Conservation (phyloP, 1,139 yeast species). For the Geotrichum phurueaensis region DNA sequence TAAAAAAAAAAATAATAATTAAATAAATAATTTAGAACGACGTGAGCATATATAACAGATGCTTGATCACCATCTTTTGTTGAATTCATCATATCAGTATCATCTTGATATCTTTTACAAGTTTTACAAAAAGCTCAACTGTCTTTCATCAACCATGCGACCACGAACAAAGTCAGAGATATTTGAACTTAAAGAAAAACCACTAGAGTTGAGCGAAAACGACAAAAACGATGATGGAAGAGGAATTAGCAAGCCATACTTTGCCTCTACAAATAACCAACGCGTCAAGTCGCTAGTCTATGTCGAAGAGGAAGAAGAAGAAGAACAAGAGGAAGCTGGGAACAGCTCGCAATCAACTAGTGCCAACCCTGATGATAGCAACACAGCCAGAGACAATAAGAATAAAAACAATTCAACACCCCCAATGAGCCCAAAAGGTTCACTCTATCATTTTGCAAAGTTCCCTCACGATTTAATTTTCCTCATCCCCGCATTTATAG, state of each 20-base stretch:
- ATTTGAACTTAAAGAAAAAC: not conserved
- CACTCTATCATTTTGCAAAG: constrained; percentile 11
- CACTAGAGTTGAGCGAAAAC: not conserved
- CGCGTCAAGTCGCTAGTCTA: not conserved
- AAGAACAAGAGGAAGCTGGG: not conserved
- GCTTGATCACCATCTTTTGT: not conserved
- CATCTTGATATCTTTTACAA: not conserved
- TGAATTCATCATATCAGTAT: not conserved
- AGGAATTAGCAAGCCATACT: not conserved
- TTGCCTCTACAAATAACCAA: not conserved
- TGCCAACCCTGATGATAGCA: not conserved
- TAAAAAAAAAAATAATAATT: not conserved
- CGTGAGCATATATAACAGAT: not conserved
- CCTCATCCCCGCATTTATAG: constrained; percentile 25
- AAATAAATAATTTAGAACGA: no score
- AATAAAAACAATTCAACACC: not conserved
- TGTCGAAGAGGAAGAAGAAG: not conserved
- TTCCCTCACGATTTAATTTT: constrained; percentile 27
- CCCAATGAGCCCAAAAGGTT: not conserved
- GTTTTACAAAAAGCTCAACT: not conserved
- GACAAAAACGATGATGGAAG: not conserved
- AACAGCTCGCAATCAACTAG: not conserved
- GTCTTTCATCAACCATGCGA: not conserved
- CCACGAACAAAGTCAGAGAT: not conserved
- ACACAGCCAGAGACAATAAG: not conserved